phyloP scores from a whole-genome alignment of 768 basidiomycete species.

The Albatrellus ellisii region DNA sequence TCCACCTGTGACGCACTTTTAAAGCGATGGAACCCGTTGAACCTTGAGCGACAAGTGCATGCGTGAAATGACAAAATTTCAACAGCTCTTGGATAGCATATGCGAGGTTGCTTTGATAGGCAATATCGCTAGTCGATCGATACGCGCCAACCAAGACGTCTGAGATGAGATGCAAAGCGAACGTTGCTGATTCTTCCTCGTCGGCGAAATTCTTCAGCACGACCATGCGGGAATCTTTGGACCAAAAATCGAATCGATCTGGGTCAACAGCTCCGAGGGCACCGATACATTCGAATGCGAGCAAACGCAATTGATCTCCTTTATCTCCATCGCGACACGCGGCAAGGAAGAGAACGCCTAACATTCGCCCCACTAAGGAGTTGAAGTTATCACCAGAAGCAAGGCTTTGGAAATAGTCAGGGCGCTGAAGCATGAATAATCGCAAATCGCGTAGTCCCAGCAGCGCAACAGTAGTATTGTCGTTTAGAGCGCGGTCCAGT shows the following conservation, averaged over 20 bases:
- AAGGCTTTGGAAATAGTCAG: conserved; percentile 41
- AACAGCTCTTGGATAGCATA: conserved; percentile 88
- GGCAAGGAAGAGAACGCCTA: conserved; percentile 52
- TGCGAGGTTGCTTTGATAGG: conserved; percentile 80
- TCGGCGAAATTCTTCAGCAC: conserved; percentile 74
- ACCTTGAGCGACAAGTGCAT: conserved; percentile 50
- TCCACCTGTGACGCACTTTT: conserved; percentile 70
- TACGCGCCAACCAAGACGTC: conserved; percentile 84
- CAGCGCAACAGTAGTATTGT: conserved; percentile 66
- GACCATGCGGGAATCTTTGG: conserved; percentile 49
- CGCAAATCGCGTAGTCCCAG: conserved; percentile 72
- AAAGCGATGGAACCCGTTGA: conserved; percentile 36
- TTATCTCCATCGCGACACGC: conserved; percentile 73
- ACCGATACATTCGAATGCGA: conserved; percentile 86
- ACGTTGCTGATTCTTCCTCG: conserved; percentile 58
- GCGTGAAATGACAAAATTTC: conserved; percentile 75
- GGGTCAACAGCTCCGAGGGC: conserved; percentile 91
- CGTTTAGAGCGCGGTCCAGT: conserved; percentile 59
- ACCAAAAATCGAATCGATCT: conserved; percentile 67
- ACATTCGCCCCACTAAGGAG: conserved; percentile 51
- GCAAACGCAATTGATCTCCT: conserved; percentile 46
- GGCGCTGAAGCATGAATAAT: conserved; percentile 37
- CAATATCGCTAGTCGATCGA: conserved; percentile 87
- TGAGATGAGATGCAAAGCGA: conserved; percentile 77
- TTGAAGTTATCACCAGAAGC: conserved; percentile 85